A percentile compares a stretch with the other conserved stretches of the same genome.
Conservation (phyloP, 768 basidiomycete species). For the Sarcodon aspratus region DNA sequence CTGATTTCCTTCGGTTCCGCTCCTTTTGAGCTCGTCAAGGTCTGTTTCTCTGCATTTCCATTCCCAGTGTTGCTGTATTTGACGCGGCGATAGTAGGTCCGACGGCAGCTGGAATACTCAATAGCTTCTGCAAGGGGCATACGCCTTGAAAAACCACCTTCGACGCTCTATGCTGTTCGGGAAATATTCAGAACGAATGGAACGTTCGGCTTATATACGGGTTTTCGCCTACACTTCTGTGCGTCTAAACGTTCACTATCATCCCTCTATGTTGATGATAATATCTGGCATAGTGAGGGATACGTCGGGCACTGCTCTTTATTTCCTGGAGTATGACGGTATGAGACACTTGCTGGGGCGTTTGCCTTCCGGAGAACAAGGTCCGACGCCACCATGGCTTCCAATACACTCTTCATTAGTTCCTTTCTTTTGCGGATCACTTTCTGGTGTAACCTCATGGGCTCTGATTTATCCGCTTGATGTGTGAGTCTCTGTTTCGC, state of each 20-base stretch:
- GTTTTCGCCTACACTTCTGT: slow-evolving; percentile 83
- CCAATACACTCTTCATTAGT: slow-evolving; percentile 72
- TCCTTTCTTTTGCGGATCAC: slow-evolving; percentile 84
- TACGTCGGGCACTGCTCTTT: slow-evolving; percentile 80
- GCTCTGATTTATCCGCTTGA: slow-evolving; percentile 81
- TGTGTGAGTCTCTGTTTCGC: slow-evolving; percentile 44
- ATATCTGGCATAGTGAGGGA: slow-evolving; percentile 54
- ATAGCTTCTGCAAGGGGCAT: slow-evolving; percentile 77
- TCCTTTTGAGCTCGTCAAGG: slow-evolving; percentile 96
- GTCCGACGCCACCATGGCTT: slow-evolving; percentile 72
- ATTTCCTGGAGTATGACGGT: slow-evolving; percentile 91
- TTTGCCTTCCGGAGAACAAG: slow-evolving; percentile 67
- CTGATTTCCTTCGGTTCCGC: slow-evolving; percentile 84
- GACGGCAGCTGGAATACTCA: slow-evolving; percentile 84
- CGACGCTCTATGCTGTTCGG: slow-evolving; percentile 65
- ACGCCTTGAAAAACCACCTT: slow-evolving; percentile 63
- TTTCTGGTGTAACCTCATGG: slow-evolving; percentile 65
- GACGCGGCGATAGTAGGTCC: slow-evolving; percentile 38
- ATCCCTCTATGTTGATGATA: background rate
- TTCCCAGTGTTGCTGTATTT: background rate
- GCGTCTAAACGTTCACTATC: slow-evolving; percentile 14
- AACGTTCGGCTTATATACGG: slow-evolving; percentile 62
- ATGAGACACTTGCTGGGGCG: slow-evolving; percentile 83
- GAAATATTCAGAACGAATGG: slow-evolving; percentile 65
- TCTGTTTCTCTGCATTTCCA: slow-evolving; percentile 17